Evolutionary conservation across 2,329 filamentous ascomycete genomes (phyloP).

Genomic region (Penicillium sp.): DNA sequence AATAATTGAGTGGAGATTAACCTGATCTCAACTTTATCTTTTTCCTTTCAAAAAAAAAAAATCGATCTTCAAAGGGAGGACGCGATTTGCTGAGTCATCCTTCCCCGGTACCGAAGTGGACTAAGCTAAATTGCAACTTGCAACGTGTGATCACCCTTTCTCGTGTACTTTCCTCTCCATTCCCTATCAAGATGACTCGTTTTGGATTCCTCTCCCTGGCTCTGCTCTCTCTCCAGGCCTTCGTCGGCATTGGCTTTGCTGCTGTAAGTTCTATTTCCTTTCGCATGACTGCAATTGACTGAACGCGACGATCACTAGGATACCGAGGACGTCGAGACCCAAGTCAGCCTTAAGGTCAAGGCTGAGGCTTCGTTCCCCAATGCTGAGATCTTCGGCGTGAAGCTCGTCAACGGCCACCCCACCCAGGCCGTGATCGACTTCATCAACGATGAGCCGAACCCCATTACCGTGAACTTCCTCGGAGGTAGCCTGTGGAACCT

Average conservation of each 20-base stretch:
- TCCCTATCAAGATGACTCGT: conserved; percentile 62
- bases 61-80: conserved; percentile 8
- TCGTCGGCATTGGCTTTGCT: conserved; percentile 62
- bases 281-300: conserved; percentile 23
- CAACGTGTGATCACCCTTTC: conserved; percentile 25
- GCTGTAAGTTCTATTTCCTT: conserved; percentile 50
- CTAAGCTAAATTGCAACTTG: conserved; percentile 24
- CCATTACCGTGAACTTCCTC: conserved; percentile 73
- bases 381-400: conserved; percentile 85
- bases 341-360: conserved; percentile 57
- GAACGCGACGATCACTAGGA: conserved; percentile 34
- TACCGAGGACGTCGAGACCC: conserved; percentile 63
- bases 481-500: conserved; percentile 69
- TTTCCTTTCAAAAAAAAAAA: conserved; percentile 13
- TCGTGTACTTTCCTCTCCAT: conserved; percentile 13
- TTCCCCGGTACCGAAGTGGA: conserved; percentile 30
- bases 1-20: not conserved
- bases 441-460: conserved; percentile 74
- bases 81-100: conserved; percentile 21
- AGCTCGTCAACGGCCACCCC: conserved; percentile 87
- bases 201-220: conserved; percentile 70
- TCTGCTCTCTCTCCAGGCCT: conserved; percentile 66
- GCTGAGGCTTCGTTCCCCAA: conserved; percentile 61
- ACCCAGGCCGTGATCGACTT: conserved; percentile 81
- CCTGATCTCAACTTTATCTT: conserved; percentile 1